Evolutionary conservation across 2,329 filamentous ascomycete species (phyloP).

Genomic region (Fusarium sp.): DNA sequence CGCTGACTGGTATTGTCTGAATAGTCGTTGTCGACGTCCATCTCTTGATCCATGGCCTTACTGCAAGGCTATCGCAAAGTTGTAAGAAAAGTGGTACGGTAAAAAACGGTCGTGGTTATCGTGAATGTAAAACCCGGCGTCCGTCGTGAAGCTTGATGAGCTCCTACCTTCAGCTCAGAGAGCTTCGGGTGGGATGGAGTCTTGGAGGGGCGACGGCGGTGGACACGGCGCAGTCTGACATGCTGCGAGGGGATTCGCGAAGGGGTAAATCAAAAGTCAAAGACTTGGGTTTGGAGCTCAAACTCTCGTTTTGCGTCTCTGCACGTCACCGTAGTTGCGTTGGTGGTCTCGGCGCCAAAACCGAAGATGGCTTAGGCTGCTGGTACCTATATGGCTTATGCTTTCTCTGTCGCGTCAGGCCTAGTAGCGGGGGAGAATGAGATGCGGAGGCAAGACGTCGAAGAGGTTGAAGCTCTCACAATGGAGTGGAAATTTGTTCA

Average conservation of each 20-base stretch:
- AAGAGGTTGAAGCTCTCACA: constrained; percentile 27
- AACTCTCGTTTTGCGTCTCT: constrained; percentile 4
- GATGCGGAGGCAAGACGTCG: constrained; percentile 30
- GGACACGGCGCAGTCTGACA: constrained; percentile 44
- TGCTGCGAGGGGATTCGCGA: constrained; percentile 43
- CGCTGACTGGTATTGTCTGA: constrained; percentile 49
- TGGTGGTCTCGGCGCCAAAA: constrained; percentile 4
- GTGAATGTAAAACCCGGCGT: constrained; percentile 9
- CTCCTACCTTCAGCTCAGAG: constrained; percentile 37
- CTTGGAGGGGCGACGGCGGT: constrained; percentile 40
- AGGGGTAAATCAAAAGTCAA: constrained; percentile 29
- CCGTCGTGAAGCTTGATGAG: constrained; percentile 18
- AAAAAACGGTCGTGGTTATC: constrained; percentile 7
- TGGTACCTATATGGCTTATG: constrained; percentile 23
- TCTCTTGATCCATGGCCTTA: constrained; percentile 33
- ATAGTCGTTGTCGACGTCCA: constrained; percentile 53
- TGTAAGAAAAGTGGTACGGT: background rate
- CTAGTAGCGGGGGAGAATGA: constrained; percentile 32
- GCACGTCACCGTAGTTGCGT: background rate
- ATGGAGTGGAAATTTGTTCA: constrained; percentile 18
- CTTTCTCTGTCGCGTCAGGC: constrained; percentile 30
- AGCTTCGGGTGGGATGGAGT: constrained; percentile 33
- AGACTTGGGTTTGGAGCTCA: constrained; percentile 22
- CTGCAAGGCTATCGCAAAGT: constrained; percentile 20
- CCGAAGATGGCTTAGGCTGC: constrained; percentile 14